Conservation (phyloP, 441 rosid genomes). For the Hura crepitans region DNA sequence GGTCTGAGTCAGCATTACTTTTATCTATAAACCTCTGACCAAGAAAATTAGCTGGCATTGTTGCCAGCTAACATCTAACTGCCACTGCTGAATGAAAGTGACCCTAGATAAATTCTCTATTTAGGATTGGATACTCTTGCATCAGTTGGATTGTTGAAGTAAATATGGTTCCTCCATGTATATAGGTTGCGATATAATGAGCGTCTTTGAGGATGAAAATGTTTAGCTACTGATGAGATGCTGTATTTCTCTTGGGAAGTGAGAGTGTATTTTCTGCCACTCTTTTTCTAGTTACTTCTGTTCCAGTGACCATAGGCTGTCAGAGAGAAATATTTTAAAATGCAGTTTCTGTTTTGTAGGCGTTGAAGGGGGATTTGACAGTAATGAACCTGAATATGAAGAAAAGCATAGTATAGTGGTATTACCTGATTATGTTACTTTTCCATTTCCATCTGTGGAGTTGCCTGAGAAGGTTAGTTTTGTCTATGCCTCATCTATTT, state of each 20-base stretch:
- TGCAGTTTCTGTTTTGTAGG: slow-evolving; percentile 44
- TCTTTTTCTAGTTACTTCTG: not conserved
- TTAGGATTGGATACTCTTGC: not conserved
- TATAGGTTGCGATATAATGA: not conserved
- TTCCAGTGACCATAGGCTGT: slow-evolving; percentile 15
- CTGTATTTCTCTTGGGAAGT: not conserved
- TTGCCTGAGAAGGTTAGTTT: slow-evolving; percentile 86
- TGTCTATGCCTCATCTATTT: not conserved
- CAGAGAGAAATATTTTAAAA: not conserved
- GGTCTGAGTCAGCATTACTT: too few relatives aligned
- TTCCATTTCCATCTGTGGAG: slow-evolving; percentile 87
- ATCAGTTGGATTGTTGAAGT: not conserved
- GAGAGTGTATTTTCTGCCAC: not conserved
- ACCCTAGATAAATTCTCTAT: not conserved
- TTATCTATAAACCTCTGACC: too few relatives aligned
- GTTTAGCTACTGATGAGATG: not conserved
- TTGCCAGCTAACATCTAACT: too few relatives aligned
- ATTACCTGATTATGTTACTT: slow-evolving; percentile 66
- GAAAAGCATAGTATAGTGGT: slow-evolving; percentile 61
- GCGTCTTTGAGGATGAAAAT: not conserved
- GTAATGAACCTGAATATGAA: slow-evolving; percentile 74
- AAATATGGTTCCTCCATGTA: not conserved
- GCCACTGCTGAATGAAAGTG: not conserved
- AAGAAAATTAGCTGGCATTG: too few relatives aligned
- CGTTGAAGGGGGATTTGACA: slow-evolving; percentile 88